Conservation (phyloP, 2,329 filamentous ascomycete species). For the Fusarium albosuccineum region DNA sequence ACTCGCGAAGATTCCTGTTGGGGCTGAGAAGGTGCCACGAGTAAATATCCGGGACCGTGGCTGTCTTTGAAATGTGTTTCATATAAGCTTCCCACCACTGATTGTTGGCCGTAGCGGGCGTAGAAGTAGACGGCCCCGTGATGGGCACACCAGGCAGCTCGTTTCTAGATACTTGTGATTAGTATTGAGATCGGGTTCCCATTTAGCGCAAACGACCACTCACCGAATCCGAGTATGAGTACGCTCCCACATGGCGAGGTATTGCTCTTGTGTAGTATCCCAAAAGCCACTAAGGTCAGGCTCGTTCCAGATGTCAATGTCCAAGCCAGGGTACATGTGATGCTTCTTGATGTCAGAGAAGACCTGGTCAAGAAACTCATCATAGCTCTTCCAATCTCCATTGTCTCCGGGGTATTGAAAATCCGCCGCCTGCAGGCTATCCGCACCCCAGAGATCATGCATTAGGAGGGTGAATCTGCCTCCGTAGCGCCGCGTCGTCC, state of each 20-base stretch:
- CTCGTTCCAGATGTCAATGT: constrained; percentile 12
- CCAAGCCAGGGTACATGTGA: neutral
- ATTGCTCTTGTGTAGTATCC: constrained; percentile 5
- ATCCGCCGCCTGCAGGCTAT: neutral
- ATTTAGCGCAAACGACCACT: too few relatives aligned
- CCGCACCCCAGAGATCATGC: constrained; percentile 8
- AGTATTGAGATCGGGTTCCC: too few relatives aligned
- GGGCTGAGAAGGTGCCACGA: constrained; percentile 4
- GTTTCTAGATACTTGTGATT: neutral
- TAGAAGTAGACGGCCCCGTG: neutral
- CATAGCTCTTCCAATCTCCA: neutral
- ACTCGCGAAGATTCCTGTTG: neutral
- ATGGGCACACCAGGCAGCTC: neutral
- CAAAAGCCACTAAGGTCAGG: constrained; percentile 7
- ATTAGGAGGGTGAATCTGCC: constrained; percentile 6
- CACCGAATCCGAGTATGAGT: neutral
- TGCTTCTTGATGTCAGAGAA: constrained; percentile 8
- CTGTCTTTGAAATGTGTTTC: neutral
- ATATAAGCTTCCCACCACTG: neutral
- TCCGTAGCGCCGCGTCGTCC: neutral
- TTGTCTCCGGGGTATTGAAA: constrained; percentile 7
- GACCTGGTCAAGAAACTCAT: constrained; percentile 5
- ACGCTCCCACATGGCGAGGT: constrained; percentile 6
- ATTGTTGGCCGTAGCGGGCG: neutral
- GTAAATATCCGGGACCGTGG: constrained; percentile 8